phyloP scores from a whole-genome alignment of 2,329 filamentous ascomycete genomes.

The Rhynchosporium graminicola region DNA sequence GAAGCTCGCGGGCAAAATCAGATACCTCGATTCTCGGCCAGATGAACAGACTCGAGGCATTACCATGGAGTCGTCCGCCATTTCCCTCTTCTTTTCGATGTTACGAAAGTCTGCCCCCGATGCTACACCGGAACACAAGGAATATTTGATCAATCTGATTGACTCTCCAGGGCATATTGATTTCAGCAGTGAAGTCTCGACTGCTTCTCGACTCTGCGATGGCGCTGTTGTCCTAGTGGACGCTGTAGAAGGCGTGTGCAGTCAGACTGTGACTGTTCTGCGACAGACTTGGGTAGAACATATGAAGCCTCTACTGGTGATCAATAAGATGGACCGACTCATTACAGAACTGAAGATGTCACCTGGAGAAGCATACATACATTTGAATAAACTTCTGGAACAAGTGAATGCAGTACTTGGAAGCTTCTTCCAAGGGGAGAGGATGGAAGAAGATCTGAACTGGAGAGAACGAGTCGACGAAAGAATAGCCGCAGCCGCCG shows the following conservation, averaged over 20 bases:
- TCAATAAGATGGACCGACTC: conserved; percentile 97
- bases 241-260: conserved; percentile 96
- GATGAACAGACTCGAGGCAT: conserved; percentile 96
- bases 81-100: conserved; percentile 94
- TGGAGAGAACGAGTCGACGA: conserved; percentile 95
- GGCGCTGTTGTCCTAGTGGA: conserved; percentile 93
- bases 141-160: conserved; percentile 96
- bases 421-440: conserved; percentile 95
- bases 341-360: conserved; percentile 95
- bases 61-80: conserved; percentile 99
- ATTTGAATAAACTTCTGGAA: conserved; percentile 85
- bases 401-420: conserved; percentile 97
- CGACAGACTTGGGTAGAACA: conserved; percentile 95
- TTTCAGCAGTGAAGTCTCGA: conserved; percentile 97
- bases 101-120: conserved; percentile 71
- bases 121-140: conserved; percentile 69
- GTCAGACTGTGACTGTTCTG: conserved; percentile 95
- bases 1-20: conserved; percentile 95
- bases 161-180: conserved; percentile 98
- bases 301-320: conserved; percentile 88
- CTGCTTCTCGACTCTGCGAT: conserved; percentile 90
- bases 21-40: conserved; percentile 92
- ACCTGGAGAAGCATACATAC: conserved; percentile 82
- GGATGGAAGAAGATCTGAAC: conserved; percentile 97
- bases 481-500: conserved; percentile 69